These are phyloP conservation scores for Saccharomycopsis crataegensis DNA, from an alignment of 1,139 yeast genomes.

Conservation along the genomic window DNA sequence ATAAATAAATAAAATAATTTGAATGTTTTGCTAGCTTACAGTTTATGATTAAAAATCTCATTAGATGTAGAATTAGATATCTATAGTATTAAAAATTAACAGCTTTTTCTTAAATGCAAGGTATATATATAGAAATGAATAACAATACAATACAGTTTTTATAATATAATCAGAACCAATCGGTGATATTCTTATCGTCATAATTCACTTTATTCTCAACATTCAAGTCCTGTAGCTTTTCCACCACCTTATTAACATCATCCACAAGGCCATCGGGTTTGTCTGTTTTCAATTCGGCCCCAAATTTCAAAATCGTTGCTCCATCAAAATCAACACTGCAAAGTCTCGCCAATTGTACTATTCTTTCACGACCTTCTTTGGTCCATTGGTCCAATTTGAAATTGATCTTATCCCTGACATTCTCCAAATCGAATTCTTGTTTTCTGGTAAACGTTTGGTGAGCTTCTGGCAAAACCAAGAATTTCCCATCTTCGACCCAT, in stretches of 20 bases:
- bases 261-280: background rate
- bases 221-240: background rate
- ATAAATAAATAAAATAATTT: background rate
- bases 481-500: conserved; percentile 39
- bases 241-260: background rate
- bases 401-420: conserved; percentile 14
- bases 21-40: no score
- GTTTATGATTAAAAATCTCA: no score
- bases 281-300: background rate
- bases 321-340: conserved; percentile 17
- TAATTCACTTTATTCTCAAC: background rate
- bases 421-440: conserved; percentile 26
- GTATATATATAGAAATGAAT: no score
- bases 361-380: background rate
- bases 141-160: background rate
- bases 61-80: no score
- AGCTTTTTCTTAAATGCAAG: no score
- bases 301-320: conserved; percentile 7
- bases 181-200: conserved; percentile 3
- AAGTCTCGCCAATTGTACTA: background rate
- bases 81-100: no score
- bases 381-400: background rate
- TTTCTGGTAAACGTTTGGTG: conserved; percentile 24
- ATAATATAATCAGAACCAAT: conserved; percentile 1
- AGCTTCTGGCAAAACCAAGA: conserved; percentile 36